Conservation (phyloP, 2,329 filamentous ascomycete species). For the Herpomyces periplanetae region DNA sequence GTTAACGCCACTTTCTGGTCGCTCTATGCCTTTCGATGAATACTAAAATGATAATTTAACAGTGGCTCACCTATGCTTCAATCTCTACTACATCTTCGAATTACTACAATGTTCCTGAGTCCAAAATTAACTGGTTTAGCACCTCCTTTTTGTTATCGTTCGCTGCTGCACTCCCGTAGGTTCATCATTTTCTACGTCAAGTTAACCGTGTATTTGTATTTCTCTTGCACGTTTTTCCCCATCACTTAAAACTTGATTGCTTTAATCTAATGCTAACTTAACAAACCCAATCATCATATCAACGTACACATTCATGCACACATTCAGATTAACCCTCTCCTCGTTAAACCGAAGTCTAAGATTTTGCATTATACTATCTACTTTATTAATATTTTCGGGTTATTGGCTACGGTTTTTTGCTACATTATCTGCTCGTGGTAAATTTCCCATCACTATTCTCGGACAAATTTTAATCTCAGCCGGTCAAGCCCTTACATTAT, state of each 20-base stretch:
- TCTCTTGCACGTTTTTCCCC: neutral
- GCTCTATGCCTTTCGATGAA: neutral
- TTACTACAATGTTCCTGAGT: constrained; percentile 36
- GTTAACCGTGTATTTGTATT: neutral
- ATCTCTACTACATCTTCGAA: constrained; percentile 29
- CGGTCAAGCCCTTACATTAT: constrained; percentile 62
- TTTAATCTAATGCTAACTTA: neutral
- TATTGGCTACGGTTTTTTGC: constrained; percentile 76
- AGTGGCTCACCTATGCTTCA: constrained; percentile 78
- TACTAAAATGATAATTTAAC: constrained; percentile 1
- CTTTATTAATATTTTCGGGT: constrained; percentile 30
- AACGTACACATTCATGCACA: constrained; percentile 1
- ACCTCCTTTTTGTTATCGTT: constrained; percentile 63
- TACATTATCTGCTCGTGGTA: constrained; percentile 15
- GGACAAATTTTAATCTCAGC: constrained; percentile 67
- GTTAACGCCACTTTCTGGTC: neutral
- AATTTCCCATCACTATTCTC: constrained; percentile 41
- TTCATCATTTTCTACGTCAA: constrained; percentile 3
- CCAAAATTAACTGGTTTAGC: constrained; percentile 62
- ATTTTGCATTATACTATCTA: constrained; percentile 28
- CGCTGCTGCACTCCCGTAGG: constrained; percentile 22
- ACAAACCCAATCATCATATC: neutral
- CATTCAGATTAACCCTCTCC: constrained; percentile 20
- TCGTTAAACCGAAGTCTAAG: constrained; percentile 44
- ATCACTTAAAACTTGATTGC: constrained; percentile 1